phyloP scores from a whole-genome alignment of 495 filamentous ascomycete species.

The Geoglossum glabrum region DNA sequence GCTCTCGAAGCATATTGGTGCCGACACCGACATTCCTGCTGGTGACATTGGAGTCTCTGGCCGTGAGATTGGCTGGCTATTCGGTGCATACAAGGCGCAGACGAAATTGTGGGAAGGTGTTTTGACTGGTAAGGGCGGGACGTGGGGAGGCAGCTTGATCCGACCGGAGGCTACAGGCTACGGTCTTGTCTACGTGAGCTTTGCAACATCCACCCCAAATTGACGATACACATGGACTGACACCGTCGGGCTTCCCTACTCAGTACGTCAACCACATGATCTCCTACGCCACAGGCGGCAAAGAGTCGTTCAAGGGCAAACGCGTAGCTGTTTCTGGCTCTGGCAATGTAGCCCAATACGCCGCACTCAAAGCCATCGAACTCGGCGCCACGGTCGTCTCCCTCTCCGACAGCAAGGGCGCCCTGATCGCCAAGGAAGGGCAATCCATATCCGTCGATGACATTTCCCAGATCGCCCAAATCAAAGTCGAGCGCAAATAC shows the following conservation, averaged over 20 bases:
- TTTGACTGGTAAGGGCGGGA: constrained; percentile 83
- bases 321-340: constrained; percentile 91
- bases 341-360: constrained; percentile 96
- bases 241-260: not conserved
- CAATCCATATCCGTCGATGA: constrained; percentile 56
- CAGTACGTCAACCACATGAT: constrained; percentile 92
- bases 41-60: constrained; percentile 85
- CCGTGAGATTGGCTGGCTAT: constrained; percentile 85
- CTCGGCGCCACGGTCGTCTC: constrained; percentile 84
- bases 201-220: not conserved
- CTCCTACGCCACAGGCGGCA: constrained; percentile 54
- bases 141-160: constrained; percentile 87
- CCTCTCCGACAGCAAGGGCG: constrained; percentile 81
- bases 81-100: constrained; percentile 82
- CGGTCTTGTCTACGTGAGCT: constrained; percentile 74
- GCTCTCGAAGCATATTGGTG: constrained; percentile 86
- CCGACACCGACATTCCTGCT: constrained; percentile 86
- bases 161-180: constrained; percentile 94
- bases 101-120: constrained; percentile 86
- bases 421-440: constrained; percentile 46
- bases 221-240: not conserved
- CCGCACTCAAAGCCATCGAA: constrained; percentile 90
- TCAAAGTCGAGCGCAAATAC: constrained; percentile 77
- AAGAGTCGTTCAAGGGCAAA: constrained; percentile 78
- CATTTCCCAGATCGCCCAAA: constrained; percentile 48